Evolutionary conservation across 257 asterid species (phyloP), one percentile per base, ranked within the genome.

Genomic region (Echites panduratus): DNA sequence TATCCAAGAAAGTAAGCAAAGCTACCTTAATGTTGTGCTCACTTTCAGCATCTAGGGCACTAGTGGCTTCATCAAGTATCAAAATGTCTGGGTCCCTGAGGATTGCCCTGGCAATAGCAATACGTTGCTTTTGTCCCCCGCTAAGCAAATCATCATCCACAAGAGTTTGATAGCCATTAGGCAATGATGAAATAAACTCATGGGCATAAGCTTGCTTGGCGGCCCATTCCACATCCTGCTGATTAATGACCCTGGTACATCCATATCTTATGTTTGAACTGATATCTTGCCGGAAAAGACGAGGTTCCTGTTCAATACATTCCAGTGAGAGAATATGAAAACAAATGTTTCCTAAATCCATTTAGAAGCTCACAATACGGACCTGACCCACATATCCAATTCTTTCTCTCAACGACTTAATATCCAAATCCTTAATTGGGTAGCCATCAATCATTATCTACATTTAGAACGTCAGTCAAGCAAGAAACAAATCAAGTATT

Each of bases 321-420:
- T 35, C 75, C 7, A 47, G 66, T 61, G 5, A 68, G 43, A 62
- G 19, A 24, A 65, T 47, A 62, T 49, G 75, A 66, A 69, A 52
- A 47, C 52, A 56, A 64, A 43, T 74, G 74, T 41, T 44, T 63
- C 27, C 70, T 53, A 66, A 58, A 71, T 58, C 32, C 40, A 65
- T 71, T 71, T 9, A 24, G 24, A 48, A 66, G 49, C 13, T 27
- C 43, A 63, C n/a, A 29, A 32, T 72, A 32, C 70, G n/a, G 72
- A 93, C 98, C 98, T 94, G 99, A 77, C 99, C 98, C 54, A 95
- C 99, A 26, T 88, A 95, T 84, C 99, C 98, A 40, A 95, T 85
- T 79, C 82, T 88, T 75, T 87, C 95, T 78, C 99, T 84, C 65
- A 91, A 85, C 96, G 96, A 87, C 85, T 82, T 87, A 75, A 86